phyloP scores from a whole-genome alignment of 1,284 basidiomycete species.

The Ustilago nuda region DNA sequence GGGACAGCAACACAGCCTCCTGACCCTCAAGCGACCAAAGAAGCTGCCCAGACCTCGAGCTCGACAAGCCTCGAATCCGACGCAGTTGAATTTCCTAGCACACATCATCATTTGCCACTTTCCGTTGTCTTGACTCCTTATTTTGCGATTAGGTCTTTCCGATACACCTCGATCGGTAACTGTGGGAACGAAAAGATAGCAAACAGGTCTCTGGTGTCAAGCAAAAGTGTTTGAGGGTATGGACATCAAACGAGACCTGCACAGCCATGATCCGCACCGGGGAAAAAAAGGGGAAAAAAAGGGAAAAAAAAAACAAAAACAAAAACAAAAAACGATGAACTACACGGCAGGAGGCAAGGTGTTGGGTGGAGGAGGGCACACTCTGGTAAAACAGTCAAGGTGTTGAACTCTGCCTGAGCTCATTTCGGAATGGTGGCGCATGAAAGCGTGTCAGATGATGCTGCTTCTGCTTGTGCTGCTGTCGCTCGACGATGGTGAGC shows the following conservation, averaged over 20 bases:
- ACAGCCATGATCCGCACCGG: not conserved
- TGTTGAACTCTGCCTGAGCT: conserved; percentile 1
- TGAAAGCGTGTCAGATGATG: conserved; percentile 45
- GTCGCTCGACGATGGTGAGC: not conserved
- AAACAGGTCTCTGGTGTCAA: not conserved
- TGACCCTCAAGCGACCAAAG: not conserved
- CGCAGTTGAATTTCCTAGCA: not conserved
- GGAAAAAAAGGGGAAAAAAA: conserved; percentile 4
- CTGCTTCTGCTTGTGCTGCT: conserved; percentile 15
- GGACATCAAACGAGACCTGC: not conserved
- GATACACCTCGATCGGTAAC: not conserved
- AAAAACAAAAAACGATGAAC: not conserved
- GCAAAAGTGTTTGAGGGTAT: not conserved
- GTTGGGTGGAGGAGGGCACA: conserved; percentile 45
- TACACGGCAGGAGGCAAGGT: conserved; percentile 8
- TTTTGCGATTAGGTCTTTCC: not conserved
- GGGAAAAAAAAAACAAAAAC: conserved; percentile 4
- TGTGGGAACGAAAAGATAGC: not conserved
- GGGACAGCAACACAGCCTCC: conserved; percentile 16
- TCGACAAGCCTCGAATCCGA: not conserved
- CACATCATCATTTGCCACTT: not conserved
- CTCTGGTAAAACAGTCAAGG: not conserved
- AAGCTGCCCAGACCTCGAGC: not conserved
- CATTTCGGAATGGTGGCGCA: conserved; percentile 17
- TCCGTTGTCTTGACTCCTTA: not conserved